Evolutionary conservation across 2,329 filamentous ascomycete genomes (phyloP).

Genomic region (Decorospora gaudefroyi): DNA sequence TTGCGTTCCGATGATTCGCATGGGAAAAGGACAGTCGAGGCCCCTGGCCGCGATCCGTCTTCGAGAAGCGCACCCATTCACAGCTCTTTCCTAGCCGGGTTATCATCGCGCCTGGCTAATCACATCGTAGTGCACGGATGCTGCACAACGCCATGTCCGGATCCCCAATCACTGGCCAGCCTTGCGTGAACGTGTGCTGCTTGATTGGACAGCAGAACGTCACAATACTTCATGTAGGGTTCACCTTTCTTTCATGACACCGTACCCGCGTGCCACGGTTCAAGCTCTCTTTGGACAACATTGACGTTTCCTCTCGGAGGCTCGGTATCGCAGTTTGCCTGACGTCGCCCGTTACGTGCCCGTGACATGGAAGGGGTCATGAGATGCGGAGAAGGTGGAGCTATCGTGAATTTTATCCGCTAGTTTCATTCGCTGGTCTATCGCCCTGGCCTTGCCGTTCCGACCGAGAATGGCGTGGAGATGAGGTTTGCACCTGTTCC

Average conservation of each 20-base stretch:
- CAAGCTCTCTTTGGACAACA: conserved; percentile 12
- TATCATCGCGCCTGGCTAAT: conserved; percentile 14
- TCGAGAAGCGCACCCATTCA: conserved; percentile 20
- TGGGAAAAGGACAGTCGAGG: conserved; percentile 12
- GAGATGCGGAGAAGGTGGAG: conserved; percentile 18
- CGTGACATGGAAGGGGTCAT: conserved; percentile 6
- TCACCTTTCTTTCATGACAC: conserved; percentile 8
- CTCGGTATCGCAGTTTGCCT: conserved; percentile 8
- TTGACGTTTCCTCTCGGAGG: conserved; percentile 12
- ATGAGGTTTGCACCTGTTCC: neutral
- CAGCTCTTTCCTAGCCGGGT: conserved; percentile 22
- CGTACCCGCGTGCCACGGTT: conserved; percentile 18
- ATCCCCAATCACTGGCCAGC: conserved; percentile 19
- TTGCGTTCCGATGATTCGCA: conserved; percentile 22
- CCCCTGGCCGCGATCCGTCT: conserved; percentile 7
- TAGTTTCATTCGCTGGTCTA: conserved; percentile 7
- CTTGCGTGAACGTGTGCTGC: conserved; percentile 18
- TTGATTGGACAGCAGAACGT: conserved; percentile 23
- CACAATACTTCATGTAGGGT: neutral
- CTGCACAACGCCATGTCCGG: conserved; percentile 11
- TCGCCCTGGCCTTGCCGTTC: conserved; percentile 8
- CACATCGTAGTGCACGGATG: conserved; percentile 7
- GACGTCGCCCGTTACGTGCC: conserved; percentile 5
- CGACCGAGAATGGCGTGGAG: conserved; percentile 14
- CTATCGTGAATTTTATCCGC: conserved; percentile 19